Conservation (phyloP, 148 eudicot species). For the Rhododendron vialii region DNA sequence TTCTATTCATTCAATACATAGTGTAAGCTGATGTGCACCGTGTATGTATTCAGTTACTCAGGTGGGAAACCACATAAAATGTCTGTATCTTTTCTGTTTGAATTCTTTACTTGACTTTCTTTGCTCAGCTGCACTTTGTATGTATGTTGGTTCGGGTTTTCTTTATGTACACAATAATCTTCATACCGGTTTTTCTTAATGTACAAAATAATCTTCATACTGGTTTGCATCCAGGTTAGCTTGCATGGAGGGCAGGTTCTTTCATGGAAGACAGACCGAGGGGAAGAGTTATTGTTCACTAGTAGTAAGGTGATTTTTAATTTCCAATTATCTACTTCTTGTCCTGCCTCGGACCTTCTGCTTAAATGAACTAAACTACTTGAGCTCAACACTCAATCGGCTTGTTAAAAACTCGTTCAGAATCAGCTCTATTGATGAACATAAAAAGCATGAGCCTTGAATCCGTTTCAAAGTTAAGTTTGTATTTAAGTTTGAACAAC, state of each 20-base stretch:
- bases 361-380: background rate
- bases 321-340: background rate
- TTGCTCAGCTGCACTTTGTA: background rate
- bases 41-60: background rate
- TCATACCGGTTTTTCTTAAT: background rate
- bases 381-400: background rate
- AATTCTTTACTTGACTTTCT: background rate
- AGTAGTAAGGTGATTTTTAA: constrained; percentile 64
- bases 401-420: background rate
- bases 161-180: background rate
- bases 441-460: no score
- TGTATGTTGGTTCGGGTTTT: background rate
- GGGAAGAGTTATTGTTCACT: constrained; percentile 78
- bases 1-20: no score
- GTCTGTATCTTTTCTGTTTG: background rate
- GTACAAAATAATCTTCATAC: background rate
- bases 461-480: background rate
- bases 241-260: constrained; percentile 91
- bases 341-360: background rate
- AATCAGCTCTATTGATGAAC: background rate
- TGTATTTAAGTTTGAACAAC: background rate
- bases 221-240: constrained; percentile 51
- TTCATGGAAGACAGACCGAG: constrained; percentile 82
- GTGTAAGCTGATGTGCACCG: no score
- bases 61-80: background rate